Conservation (phyloP, 768 basidiomycete species). For the Paxillus ammoniavirescens region DNA sequence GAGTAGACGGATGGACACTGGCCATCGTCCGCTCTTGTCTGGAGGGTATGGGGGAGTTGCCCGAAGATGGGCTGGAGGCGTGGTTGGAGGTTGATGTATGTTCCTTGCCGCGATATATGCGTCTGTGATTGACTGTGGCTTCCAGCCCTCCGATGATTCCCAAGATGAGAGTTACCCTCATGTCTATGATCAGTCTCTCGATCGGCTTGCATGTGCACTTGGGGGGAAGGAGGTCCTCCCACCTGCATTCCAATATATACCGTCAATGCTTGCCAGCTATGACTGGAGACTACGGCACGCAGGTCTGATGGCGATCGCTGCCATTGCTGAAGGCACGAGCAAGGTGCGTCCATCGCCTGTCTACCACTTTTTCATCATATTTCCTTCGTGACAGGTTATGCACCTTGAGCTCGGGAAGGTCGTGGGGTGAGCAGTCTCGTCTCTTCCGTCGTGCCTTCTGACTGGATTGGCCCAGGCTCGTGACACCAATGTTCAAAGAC, state of each 20-base stretch:
- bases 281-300: constrained; percentile 88
- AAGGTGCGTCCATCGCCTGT: constrained; percentile 40
- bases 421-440: constrained; percentile 56
- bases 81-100: constrained; percentile 81
- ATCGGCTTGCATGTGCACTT: constrained; percentile 77
- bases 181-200: constrained; percentile 80
- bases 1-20: constrained; percentile 68
- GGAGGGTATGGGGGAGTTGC: constrained; percentile 80
- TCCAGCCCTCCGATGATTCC: constrained; percentile 61
- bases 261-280: constrained; percentile 75
- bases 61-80: constrained; percentile 52
- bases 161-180: constrained; percentile 65
- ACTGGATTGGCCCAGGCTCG: constrained; percentile 45
- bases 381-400: constrained; percentile 52
- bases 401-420: constrained; percentile 80
- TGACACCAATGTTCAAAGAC: constrained; percentile 76
- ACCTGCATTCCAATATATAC: constrained; percentile 79
- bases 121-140: constrained; percentile 1
- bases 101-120: constrained; percentile 13
- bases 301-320: constrained; percentile 83
- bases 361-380: not conserved
- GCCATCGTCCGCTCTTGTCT: constrained; percentile 72
- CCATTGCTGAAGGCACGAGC: constrained; percentile 81
- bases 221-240: constrained; percentile 76
- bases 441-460: not conserved